Evolutionary conservation across 2,329 filamentous ascomycete genomes (phyloP).

Genomic region (Botrytis paeoniae): DNA sequence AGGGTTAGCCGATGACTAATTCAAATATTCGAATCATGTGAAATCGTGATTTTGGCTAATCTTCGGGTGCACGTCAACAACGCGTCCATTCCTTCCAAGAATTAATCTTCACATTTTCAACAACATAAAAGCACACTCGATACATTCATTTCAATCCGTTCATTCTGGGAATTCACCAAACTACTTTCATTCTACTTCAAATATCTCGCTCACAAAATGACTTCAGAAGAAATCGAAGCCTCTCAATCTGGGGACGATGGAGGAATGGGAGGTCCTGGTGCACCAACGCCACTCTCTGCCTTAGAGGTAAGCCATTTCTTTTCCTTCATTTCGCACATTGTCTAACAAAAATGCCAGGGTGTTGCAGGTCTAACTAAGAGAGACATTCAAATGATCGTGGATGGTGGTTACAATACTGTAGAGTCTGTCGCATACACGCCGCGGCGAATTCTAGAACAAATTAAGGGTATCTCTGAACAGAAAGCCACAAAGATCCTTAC

Average conservation of each 20-base stretch:
- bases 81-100: not conserved
- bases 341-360: conserved; percentile 54
- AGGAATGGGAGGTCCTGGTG: conserved; percentile 76
- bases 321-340: not conserved
- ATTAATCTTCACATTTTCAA: not conserved
- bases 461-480: conserved; percentile 97
- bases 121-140: not conserved
- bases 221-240: conserved; percentile 47
- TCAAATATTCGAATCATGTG: not conserved
- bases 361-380: conserved; percentile 86
- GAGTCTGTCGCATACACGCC: conserved; percentile 93
- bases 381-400: conserved; percentile 88
- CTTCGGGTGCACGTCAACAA: conserved; percentile 16
- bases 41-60: conserved; percentile 14
- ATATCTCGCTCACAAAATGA: conserved; percentile 22
- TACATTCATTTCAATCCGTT: not conserved
- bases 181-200: not conserved
- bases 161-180: not conserved
- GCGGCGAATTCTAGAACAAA: conserved; percentile 79
- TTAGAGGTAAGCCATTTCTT: conserved; percentile 64
- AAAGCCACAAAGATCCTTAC: conserved; percentile 89
- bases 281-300: conserved; percentile 82
- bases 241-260: conserved; percentile 74
- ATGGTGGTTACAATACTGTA: conserved; percentile 92
- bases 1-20: not conserved